Base-by-base conservation (phyloP, 2,329 filamentous ascomycete species). In the Reticulascus tulasneorum region DNA sequence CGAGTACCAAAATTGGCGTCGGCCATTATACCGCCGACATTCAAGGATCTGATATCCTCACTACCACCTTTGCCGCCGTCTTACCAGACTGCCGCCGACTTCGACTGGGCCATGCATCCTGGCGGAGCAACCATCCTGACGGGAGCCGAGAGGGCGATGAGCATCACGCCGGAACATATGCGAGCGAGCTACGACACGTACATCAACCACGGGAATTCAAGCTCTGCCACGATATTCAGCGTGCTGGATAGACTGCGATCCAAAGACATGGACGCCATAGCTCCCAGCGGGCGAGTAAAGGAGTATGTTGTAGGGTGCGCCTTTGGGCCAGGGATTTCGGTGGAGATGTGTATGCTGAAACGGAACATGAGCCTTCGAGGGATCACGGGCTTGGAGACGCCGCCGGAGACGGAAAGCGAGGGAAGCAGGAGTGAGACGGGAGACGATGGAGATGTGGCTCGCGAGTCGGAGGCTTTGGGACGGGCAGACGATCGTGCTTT, bases 81-180 rank as follows among this genome's bases (percentile, higher is more conserved):
- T 7, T 72, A 71, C 47, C 51, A 55, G n/a, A 45, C 54, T 0
- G 64, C 80, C 0, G 54, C 65, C 1, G 75, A 82, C 40, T 84
- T 84, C 46, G 82, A 86, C 62, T 86, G 82, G 82, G 82, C 81
- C 1, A 72, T 86, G 52, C 82, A 86, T 47, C 82, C 82, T 0
- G 82, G 82, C 5, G 82, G 82, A 13, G 68, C 77, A 1, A 78
- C 79, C 1, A 83, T 86, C 26, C 62, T 86, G 3, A 69, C 77
- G 0, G 79, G 79, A 1, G 77, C 82, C 1, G 75, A 84, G 53
- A 63, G 63, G 26, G 66, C 64, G 2, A 67, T 86, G 64, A 54
- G 60, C 6, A 70, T 86, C 29, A 67, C 66, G 0, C 60, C 78
- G 0, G 75, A 82, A 47, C 80, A 84, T 46, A 77, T 86, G 63